Conservation (phyloP, 495 filamentous ascomycete genomes). For the Eremomyces bilateralis region DNA sequence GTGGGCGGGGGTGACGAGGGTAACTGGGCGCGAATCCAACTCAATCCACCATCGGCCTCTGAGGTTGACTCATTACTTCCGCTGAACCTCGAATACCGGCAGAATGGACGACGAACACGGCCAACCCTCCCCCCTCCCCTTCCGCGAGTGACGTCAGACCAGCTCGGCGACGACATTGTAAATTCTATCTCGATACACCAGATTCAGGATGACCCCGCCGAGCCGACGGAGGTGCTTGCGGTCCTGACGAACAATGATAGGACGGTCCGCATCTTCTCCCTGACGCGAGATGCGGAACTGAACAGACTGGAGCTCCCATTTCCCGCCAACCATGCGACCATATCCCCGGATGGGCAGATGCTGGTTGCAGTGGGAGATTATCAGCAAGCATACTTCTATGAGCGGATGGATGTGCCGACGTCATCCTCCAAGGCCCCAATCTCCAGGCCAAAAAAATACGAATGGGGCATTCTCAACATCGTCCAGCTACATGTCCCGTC, state of each 20-base stretch:
- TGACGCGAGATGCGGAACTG: conserved; percentile 38
- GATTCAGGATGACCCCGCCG: conserved; percentile 15
- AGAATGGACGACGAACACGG: conserved; percentile 6
- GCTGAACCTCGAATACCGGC: conserved; percentile 24
- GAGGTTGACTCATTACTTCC: conserved; percentile 42
- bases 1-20: conserved; percentile 65
- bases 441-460: conserved; percentile 3
- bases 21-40: conserved; percentile 58
- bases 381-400: conserved; percentile 62
- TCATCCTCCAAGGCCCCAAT: not conserved
- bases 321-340: conserved; percentile 75
- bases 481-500: conserved; percentile 14
- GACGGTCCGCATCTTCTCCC: conserved; percentile 56
- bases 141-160: conserved; percentile 16
- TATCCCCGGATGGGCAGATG: conserved; percentile 69
- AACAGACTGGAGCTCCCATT: conserved; percentile 49
- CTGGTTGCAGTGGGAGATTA: conserved; percentile 74
- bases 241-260: conserved; percentile 79
- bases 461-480: conserved; percentile 8
- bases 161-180: conserved; percentile 28
- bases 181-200: conserved; percentile 52
- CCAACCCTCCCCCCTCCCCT: conserved; percentile 12
- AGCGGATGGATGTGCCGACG: conserved; percentile 14
- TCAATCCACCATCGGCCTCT: conserved; percentile 24
- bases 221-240: conserved; percentile 25